Evolutionary conservation across 2,329 filamentous ascomycete genomes (phyloP), one percentile per base, ranked within the genome.

Genomic region (Hypocreales sp.): DNA sequence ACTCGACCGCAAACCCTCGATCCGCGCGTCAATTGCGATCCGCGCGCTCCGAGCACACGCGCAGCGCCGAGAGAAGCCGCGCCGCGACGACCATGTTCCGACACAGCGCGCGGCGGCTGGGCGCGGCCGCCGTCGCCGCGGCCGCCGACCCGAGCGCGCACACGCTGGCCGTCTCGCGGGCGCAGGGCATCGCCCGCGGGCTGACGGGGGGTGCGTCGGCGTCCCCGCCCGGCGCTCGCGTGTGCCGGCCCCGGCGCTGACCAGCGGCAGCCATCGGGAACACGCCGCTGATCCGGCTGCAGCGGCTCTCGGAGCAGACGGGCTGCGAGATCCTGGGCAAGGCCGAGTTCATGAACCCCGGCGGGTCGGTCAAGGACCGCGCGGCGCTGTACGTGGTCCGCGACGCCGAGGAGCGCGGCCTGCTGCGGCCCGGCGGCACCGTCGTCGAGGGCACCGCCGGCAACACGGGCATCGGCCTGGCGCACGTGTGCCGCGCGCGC

Each of bases 321-420:
- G 84, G 86, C 38, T 95, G 90, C 66, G 80, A 92, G 42, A 64
- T 98, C 32, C 74, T 95, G 22, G 90, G 87, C 46, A 98, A 98
- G 56, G 86, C 90, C 43, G 90, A 98, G 53, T 98, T 98, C 60
- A 90, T 92, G 65, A 98, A 98, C 63, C 90, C 90, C 2, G 90
- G 90, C 40, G 90, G 90, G 33, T 86, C 78, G 29, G 78, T 98
- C 51, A 98, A 98, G 60, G 90, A 98, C 58, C 80, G 90, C 36
- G 90, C 90, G 3, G 90, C 90, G 4, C 71, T 94, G 26, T 98
- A 82, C 58, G 81, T 95, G 5, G 82, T 98, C 41, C 76, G 82
- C 46, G 79, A 94, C 59, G 90, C 90, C 34, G 90, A 98, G 56
- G 80, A 90, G 55, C 72, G 69, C 31, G 87, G 87, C 0, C 66